Base-by-base conservation (phyloP, 2,329 filamentous ascomycete genomes). In the Phoma herbarum region DNA sequence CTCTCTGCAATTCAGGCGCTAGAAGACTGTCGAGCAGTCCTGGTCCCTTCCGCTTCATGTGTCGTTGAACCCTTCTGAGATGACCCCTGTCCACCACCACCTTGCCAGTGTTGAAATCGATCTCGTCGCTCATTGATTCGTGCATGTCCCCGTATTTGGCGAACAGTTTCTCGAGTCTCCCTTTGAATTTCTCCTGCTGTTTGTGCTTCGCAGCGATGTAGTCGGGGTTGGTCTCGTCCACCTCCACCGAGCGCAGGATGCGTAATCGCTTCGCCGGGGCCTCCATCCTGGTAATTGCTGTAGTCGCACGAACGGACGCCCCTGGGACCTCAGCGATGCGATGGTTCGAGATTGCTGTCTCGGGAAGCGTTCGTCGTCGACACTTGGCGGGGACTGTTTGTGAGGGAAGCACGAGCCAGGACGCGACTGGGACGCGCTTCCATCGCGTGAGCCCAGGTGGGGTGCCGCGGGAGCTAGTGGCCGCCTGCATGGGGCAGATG, bases 61-160 rank as follows among this genome's bases (percentile, higher is more conserved):
- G 64, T 41, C 69, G 66, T 22, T 63, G 59, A 73, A 92, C 87
- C 70, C 85, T 75, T 49, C 85, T 75, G 51, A 97, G 75, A 78
- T 98, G 95, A 0, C 95, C 94, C 81, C 97, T 95, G 76, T 98
- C 85, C 55, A 97, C 88, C n/a, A 96, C 84, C 45, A 98, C 88
- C 58, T 91, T 83, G 52, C 92, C 93, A 0, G 91, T 94, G 48
- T 83, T 82, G 56, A 97, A 82, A 75, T 98, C 92, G 69, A 98
- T 93, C 78, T 97, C 93, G 76, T 98, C 94, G 52, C 90, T 93
- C 49, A 94, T 84, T 4, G 88, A 90, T 2, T 88, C 87, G 70
- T 97, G 97, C 74, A 97, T 90, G 63, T 84, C 88, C 52, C 85
- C 88, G 75, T 96, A 97, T 76, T 96, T 97, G 60, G 90, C 86